Conservation (phyloP, 495 filamentous ascomycete genomes). For the Talaromyces stipitatus region DNA sequence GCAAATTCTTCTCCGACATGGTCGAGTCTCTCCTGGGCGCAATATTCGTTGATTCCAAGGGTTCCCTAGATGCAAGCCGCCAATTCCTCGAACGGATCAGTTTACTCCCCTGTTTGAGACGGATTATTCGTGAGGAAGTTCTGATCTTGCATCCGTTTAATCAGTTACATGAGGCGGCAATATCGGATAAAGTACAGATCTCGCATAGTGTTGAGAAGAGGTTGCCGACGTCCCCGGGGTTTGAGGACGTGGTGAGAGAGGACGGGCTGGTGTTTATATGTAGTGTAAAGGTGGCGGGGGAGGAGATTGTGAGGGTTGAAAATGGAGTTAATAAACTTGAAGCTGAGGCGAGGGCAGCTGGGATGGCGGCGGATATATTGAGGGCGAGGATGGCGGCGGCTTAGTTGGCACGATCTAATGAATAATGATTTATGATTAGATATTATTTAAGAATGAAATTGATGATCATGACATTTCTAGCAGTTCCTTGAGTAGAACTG, state of each 20-base stretch:
- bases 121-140: conserved; percentile 53
- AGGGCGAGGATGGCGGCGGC: conserved; percentile 9
- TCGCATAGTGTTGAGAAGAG: background rate
- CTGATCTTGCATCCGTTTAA: conserved; percentile 67
- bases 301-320: conserved; percentile 32
- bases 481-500: no score
- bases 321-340: conserved; percentile 45
- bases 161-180: conserved; percentile 51
- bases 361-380: conserved; percentile 32
- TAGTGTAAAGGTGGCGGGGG: conserved; percentile 41
- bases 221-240: background rate
- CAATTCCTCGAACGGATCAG: conserved; percentile 56
- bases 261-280: conserved; percentile 33
- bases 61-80: conserved; percentile 48
- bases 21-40: conserved; percentile 78
- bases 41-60: conserved; percentile 71
- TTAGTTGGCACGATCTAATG: background rate
- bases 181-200: conserved; percentile 32
- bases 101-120: conserved; percentile 51
- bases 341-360: conserved; percentile 50
- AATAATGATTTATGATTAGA: background rate
- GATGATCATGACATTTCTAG: background rate
- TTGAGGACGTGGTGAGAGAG: background rate
- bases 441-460: background rate
- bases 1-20: conserved; percentile 83